Evolutionary conservation across 345 rosid species (phyloP), one percentile per base, ranked within the genome.

Genomic region (Triadica sebifera): DNA sequence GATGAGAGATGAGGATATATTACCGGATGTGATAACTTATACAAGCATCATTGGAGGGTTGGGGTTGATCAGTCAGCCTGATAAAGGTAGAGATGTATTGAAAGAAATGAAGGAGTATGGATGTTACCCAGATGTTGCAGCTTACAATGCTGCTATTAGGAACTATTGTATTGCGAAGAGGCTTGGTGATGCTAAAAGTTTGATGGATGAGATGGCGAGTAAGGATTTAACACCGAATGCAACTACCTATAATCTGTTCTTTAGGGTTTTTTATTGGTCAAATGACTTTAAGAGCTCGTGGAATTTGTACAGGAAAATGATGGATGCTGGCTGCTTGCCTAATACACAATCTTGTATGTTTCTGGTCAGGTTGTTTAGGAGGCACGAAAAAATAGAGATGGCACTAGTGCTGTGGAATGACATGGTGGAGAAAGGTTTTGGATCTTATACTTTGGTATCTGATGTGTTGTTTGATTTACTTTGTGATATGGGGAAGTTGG

Each of bases 31-130:
- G 64, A 85, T 92, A 52, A 87, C 96, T 0, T 89, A 90, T 59
- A 93, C 93, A 0, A 90, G 86, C 70, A 71, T 91, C 3, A 89
- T 93, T 6, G 96, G 94, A 12, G 98, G 98, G 51, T 61, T 91
- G 75, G 98, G 98, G n/a, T 79, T 91, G 82, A 65, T 92, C 15
- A 94, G 98, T 53, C 98, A 91, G 84, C 98, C 97, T 65, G 98
- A 94, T 84, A 94, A 92, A 87, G 95, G 43, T 50, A 50, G 71
- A 50, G 41, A 29, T 67, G 22, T 67, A 17, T 29, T 67, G 57
- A 67, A 67, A 80, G 95, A 92, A 51, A 94, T 92, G 95, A 87
- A 86, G 79, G 98, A 89, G 82, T 77, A 84, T 37, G 94, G 98
- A 16, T 90, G 92, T 77, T 82, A 89, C 75, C 98, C 98, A 0